Evolutionary conservation across 139 green algal species (phyloP).

Genomic region (Picochlorum sp.): DNA sequence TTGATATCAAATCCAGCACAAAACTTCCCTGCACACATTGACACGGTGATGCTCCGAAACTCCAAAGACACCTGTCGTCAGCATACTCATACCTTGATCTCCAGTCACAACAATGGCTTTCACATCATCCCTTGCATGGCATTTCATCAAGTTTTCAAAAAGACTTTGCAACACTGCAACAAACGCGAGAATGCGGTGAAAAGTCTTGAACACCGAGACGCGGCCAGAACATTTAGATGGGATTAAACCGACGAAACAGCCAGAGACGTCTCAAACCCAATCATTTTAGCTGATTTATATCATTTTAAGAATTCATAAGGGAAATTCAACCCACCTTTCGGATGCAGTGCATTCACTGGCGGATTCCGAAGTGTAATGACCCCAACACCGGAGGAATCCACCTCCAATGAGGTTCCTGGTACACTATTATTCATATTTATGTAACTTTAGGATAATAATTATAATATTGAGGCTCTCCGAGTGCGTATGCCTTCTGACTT

Average conservation of each 20-base stretch:
- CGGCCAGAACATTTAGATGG: no score
- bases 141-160: slow-evolving; percentile 59
- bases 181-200: background rate
- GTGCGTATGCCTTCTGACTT: no score
- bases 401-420: slow-evolving; percentile 7
- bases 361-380: slow-evolving; percentile 84
- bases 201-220: no score
- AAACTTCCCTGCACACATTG: slow-evolving; percentile 54
- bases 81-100: slow-evolving; percentile 19
- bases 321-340: slow-evolving; percentile 38
- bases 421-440: background rate
- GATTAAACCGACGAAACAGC: no score
- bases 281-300: background rate
- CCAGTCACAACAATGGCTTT: slow-evolving; percentile 88
- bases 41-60: background rate
- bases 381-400: slow-evolving; percentile 60
- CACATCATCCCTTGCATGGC: slow-evolving; percentile 58
- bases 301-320: background rate
- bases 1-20: slow-evolving; percentile 90
- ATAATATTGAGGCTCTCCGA: no score
- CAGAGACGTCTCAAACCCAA: no score
- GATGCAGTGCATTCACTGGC: slow-evolving; percentile 92
- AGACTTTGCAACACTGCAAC: slow-evolving; percentile 72
- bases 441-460: no score
- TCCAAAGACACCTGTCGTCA: background rate